Conservation (phyloP, 2,329 filamentous ascomycete genomes). For the Claviceps capensis region DNA sequence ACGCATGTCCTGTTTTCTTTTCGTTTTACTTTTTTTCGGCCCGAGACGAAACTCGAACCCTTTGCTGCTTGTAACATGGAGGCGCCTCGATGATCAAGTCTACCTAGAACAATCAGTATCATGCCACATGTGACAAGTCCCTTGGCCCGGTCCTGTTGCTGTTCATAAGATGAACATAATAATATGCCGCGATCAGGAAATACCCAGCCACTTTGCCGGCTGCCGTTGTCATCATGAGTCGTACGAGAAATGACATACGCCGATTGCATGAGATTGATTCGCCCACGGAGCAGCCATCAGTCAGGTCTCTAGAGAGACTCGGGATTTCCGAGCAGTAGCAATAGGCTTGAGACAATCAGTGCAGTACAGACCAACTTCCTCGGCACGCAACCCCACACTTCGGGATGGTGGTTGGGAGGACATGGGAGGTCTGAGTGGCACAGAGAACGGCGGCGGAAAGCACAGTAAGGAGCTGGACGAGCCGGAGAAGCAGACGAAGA, state of each 20-base stretch:
- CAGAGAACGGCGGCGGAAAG: not conserved
- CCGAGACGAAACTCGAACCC: not conserved
- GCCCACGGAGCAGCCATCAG: not conserved
- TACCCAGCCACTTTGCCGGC: not conserved
- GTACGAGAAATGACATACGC: not conserved
- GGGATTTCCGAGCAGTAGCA: not conserved
- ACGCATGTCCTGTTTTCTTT: not conserved
- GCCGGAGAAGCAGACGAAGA: not conserved
- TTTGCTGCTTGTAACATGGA: not conserved
- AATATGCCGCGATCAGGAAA: too few relatives aligned
- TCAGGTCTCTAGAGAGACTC: not conserved
- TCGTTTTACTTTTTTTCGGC: not conserved
- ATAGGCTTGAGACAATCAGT: not conserved
- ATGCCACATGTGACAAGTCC: not conserved
- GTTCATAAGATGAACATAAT: too few relatives aligned
- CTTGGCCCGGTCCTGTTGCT: too few relatives aligned
- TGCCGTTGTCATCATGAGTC: not conserved
- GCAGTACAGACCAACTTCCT: not conserved
- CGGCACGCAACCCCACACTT: slow-evolving; percentile 2
- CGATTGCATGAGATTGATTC: not conserved
- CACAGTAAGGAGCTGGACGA: not conserved
- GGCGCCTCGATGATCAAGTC: not conserved
- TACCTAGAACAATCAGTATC: not conserved
- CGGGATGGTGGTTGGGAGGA: not conserved
- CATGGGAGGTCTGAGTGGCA: not conserved